A percentile compares a stretch with the other conserved stretches of the same genome.
phyloP scores from a whole-genome alignment of 805 yeast species.

The Jamesozyma piceae region DNA sequence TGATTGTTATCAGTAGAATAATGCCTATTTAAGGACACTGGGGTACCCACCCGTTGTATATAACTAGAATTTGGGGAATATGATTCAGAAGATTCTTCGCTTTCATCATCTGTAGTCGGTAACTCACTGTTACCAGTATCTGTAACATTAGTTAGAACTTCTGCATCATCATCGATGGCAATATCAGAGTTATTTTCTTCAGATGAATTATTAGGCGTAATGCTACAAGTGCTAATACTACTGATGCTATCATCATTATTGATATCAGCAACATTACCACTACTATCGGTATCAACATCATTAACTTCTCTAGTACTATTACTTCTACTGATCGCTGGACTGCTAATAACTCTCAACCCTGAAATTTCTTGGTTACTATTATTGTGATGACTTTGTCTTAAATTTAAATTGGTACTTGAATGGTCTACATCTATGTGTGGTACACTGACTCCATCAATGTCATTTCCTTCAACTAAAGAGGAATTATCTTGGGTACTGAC shows the following conservation, averaged over 20 bases:
- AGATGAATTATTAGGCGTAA: background rate
- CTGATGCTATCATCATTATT: slow-evolving; percentile 6
- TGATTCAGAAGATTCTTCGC: slow-evolving; percentile 3
- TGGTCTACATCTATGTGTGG: background rate
- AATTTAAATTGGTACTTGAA: background rate
- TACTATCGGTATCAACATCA: background rate
- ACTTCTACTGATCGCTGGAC: background rate
- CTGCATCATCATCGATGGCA: background rate
- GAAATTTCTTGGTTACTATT: background rate
- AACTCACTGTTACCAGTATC: background rate
- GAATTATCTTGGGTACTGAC: background rate
- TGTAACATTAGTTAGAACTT: background rate
- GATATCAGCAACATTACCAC: slow-evolving; percentile 7
- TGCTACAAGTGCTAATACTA: background rate
- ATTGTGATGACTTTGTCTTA: background rate
- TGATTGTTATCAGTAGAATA: background rate
- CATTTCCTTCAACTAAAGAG: background rate
- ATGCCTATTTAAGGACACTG: background rate
- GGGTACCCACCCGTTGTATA: background rate
- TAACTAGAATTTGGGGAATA: background rate
- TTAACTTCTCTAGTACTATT: background rate
- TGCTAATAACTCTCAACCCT: background rate
- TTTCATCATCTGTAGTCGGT: background rate
- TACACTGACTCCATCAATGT: background rate
- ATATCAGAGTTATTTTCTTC: background rate